phyloP scores from a whole-genome alignment of 352 stramenopile genomes.

The Globisporangium apiculatum region DNA sequence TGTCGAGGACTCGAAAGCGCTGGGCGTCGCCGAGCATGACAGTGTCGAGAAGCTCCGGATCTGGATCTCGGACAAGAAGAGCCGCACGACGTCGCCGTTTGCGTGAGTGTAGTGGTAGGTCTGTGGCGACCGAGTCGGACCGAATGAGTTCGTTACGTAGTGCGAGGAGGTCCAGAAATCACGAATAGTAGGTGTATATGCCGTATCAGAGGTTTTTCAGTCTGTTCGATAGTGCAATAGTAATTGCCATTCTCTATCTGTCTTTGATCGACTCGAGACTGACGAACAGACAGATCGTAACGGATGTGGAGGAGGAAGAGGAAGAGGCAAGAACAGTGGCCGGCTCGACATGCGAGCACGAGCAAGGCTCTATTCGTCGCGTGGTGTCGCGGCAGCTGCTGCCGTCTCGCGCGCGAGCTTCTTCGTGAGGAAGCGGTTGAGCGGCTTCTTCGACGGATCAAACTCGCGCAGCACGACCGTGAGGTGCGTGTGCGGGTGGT shows the following conservation, averaged over 20 bases:
- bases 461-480: constrained; percentile 76
- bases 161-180: too few species aligned
- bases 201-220: too few species aligned
- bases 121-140: too few species aligned
- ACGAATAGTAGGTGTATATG: too few species aligned
- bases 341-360: too few species aligned
- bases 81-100: constrained; percentile 70
- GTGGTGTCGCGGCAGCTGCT: constrained; percentile 10
- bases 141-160: too few species aligned
- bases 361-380: constrained; percentile 27
- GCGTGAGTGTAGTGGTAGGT: constrained; percentile 11
- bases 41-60: constrained; percentile 79
- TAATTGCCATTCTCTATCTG: too few species aligned
- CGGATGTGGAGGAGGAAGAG: too few species aligned
- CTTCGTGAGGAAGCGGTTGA: constrained; percentile 74
- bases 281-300: too few species aligned
- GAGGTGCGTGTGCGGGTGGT: constrained; percentile 75
- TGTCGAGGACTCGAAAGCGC: constrained; percentile 20
- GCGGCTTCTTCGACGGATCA: constrained; percentile 65
- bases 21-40: constrained; percentile 24
- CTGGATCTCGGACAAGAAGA: constrained; percentile 86
- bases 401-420: constrained; percentile 50
- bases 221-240: too few species aligned
- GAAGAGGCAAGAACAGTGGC: too few species aligned
- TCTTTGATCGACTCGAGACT: too few species aligned